Percentiles rank a stretch among this genome's conserved stretches.
Conservation (phyloP, 2,329 filamentous ascomycete genomes). For the Teratosphaeria gauchensis region DNA sequence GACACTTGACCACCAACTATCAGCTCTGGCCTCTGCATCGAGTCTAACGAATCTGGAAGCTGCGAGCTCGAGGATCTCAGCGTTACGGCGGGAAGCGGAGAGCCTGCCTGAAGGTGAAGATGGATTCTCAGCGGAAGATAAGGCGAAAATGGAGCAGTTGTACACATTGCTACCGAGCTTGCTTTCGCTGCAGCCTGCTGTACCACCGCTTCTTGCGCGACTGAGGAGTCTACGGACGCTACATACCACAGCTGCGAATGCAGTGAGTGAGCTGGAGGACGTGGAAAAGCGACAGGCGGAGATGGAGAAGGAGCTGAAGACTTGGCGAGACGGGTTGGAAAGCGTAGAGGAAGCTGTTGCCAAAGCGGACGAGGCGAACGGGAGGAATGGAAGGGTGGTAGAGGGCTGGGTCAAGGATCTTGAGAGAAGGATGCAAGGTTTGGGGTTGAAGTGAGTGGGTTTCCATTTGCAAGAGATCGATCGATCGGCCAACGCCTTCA, state of each 20-base stretch:
- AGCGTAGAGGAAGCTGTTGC: constrained; percentile 68
- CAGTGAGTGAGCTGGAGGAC: constrained; percentile 64
- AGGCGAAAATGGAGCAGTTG: constrained; percentile 80
- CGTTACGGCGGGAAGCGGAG: constrained; percentile 53
- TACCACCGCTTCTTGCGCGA: constrained; percentile 77
- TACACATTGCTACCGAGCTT: constrained; percentile 85
- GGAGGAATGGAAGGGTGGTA: constrained; percentile 72
- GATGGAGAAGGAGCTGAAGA: constrained; percentile 72
- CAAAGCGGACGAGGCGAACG: constrained; percentile 60
- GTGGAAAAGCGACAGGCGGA: constrained; percentile 73
- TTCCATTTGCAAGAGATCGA: not conserved
- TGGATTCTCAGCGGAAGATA: constrained; percentile 51
- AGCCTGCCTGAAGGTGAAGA: constrained; percentile 50
- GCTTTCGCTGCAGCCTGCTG: constrained; percentile 70
- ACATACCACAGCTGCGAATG: constrained; percentile 77
- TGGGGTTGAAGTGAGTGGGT: constrained; percentile 4
- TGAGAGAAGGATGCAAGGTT: constrained; percentile 60
- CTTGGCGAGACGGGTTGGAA: constrained; percentile 73
- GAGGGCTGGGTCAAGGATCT: constrained; percentile 82
- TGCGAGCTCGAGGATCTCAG: constrained; percentile 15
- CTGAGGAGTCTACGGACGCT: constrained; percentile 74
- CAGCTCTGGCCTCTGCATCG: constrained; percentile 57
- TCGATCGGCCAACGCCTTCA: not conserved
- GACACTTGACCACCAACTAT: constrained; percentile 69
- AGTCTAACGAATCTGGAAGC: constrained; percentile 64